Conservation (phyloP, 495 filamentous ascomycete species). For the Emericellopsis terricola region DNA sequence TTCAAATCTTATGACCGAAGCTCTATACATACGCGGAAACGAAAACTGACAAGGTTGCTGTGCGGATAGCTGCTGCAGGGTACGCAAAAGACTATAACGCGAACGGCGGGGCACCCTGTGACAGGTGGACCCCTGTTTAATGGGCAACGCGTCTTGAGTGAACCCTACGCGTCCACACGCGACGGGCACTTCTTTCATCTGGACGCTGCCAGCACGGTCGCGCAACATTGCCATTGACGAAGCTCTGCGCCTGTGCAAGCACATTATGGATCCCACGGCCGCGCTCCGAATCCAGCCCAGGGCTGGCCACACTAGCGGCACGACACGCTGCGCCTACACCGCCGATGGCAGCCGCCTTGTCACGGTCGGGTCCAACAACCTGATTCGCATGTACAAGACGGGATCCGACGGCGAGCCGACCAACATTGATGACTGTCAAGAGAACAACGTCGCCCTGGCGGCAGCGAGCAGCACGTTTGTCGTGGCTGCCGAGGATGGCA, state of each 20-base stretch:
- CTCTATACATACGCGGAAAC: no score
- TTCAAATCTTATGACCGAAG: no score
- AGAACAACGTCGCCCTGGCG: slow-evolving; percentile 59
- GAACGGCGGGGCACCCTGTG: no score
- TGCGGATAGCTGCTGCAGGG: no score
- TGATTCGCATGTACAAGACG: slow-evolving; percentile 76
- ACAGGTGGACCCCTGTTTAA: no score
- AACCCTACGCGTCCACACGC: background rate
- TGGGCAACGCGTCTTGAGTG: slow-evolving; percentile 2
- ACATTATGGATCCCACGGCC: slow-evolving; percentile 27
- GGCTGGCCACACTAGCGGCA: slow-evolving; percentile 33
- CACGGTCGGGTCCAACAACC: slow-evolving; percentile 80
- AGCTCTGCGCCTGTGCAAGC: no score
- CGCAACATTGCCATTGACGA: no score
- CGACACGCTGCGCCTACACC: slow-evolving; percentile 36
- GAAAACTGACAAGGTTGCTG: no score
- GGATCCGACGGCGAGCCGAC: slow-evolving; percentile 79
- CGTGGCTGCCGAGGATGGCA: slow-evolving; percentile 80
- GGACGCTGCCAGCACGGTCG: no score
- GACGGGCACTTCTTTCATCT: no score
- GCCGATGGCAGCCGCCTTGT: slow-evolving; percentile 41
- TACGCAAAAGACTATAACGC: no score
- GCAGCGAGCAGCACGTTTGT: slow-evolving; percentile 74
- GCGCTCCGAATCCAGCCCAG: slow-evolving; percentile 26
- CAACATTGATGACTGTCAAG: slow-evolving; percentile 75